phyloP scores from a whole-genome alignment of 1,284 basidiomycete species.

The Phellinidium pouzarii region DNA sequence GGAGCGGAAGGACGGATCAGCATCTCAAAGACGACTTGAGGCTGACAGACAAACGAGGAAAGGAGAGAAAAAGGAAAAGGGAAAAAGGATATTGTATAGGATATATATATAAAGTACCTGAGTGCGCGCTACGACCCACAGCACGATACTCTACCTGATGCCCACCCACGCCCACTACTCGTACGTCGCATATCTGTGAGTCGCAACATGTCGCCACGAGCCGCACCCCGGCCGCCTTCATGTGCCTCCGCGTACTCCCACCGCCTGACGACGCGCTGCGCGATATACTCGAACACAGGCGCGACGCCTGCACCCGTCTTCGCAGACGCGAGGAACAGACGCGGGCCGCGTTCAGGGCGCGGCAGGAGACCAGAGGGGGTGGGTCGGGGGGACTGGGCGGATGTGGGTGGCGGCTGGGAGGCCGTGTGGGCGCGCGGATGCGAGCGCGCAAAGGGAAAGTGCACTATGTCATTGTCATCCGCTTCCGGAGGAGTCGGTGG shows the following conservation, averaged over 20 bases:
- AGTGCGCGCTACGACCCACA: constrained; percentile 8
- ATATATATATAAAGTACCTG: not conserved
- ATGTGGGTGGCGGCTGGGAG: constrained; percentile 6
- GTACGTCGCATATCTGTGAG: constrained; percentile 10
- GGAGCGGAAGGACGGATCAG: not conserved
- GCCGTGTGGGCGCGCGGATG: constrained; percentile 20
- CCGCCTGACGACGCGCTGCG: constrained; percentile 45
- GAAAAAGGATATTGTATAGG: too few relatives aligned
- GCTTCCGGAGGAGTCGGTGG: constrained; percentile 19
- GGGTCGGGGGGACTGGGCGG: too few relatives aligned
- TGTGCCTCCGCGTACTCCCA: constrained; percentile 58
- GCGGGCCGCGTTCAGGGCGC: constrained; percentile 44
- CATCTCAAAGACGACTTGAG: too few relatives aligned
- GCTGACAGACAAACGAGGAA: too few relatives aligned
- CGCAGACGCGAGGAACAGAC: constrained; percentile 65
- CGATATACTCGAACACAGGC: constrained; percentile 66
- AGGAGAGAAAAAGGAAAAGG: too few relatives aligned
- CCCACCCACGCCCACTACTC: not conserved
- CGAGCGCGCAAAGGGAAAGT: not conserved
- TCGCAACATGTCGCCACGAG: constrained; percentile 17
- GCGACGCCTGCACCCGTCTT: constrained; percentile 65
- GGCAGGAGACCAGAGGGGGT: too few relatives aligned
- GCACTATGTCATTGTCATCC: not conserved
- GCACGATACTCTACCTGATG: constrained; percentile 5
- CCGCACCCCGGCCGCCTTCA: constrained; percentile 26